Base-by-base conservation (phyloP, 106 monocot species). In the Narthecium ossifragum region DNA sequence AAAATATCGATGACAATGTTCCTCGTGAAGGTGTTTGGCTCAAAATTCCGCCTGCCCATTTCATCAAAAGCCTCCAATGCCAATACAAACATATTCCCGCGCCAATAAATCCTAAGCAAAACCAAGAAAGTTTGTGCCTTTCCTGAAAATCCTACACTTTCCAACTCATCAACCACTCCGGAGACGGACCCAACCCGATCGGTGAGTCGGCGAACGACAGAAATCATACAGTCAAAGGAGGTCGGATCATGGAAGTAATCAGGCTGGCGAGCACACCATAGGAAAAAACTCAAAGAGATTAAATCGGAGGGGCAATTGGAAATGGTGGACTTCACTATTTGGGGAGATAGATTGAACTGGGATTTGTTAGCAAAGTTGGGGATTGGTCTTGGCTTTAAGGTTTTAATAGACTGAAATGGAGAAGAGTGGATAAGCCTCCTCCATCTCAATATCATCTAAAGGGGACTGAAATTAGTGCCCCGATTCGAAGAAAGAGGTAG, bases 1-100 rank as follows among this genome's bases (percentile, higher is more conserved):
- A 77, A 37, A 36, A 80, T 53, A 55, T 88, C 88, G 2, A 84
- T 50, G 57, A 80, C 63, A 6, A 84, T 38, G 49, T 88, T 88
- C 50, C 74, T 39, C 1, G 77, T 73, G 38, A 72, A 78, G 26
- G 77, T 60, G 23, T 71, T 84, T 12, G 80, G 88, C 0, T 33
- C 62, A 40, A 76, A 80, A 33, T 48, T 43, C 28, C 60, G 32
- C 18, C 31, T 64, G 24, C 34, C 0, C 78, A 87, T 81, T 74
- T 82, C 72, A 25, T 78, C 82, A 21, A 82, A 82, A 52, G 62
- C 53, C 46, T 82, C 60, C 28, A 78, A 45, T 1, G 72, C 82
- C 3, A 60, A 45, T 27, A 40, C 24, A 34, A 62, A 72, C 61
- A 71, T 66, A 26, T 60, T 50, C 0, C 82, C 78, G 8, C 72